Base-by-base conservation (phyloP, 129 eudicot species). In the Ambrosia trifida region DNA sequence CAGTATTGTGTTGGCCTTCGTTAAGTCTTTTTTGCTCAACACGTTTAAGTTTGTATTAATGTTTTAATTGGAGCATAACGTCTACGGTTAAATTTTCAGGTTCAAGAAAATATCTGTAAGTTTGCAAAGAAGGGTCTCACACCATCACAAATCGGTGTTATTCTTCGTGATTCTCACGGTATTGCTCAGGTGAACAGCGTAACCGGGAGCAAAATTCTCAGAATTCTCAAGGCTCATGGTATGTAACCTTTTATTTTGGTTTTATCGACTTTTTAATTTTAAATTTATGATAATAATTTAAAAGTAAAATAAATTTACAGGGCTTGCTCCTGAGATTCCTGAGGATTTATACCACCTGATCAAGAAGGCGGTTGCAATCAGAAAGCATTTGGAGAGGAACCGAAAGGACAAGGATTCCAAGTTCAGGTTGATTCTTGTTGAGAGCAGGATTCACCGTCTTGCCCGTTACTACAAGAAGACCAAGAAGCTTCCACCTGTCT, bases 381-480 rank as follows among this genome's bases (percentile, higher is more conserved):
- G 90, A 63, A 82, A 85, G 83, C 90, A 85, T 33, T 73, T 85
- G 82, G 90, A 85, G 73, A 82, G 90, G 79, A 85, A 85, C 79
- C 74, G 87, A 78, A 85, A 85, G 75, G 90, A 85, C 58, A 85
- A 85, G 71, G 90, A 85, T 46, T 82, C 85, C 35, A 82, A 85
- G 49, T 85, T 85, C 50, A 82, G 90, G 72, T 68, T 85, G 85
- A 85, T 85, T 74, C 80, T 85, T 51, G 90, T 85, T 33, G 87
- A 85, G 83, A 85, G 90, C 75, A 85, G 90, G 79, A 85, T 85
- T 59, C 90, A 85, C 18, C 76, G 87, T 11, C 86, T 85, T 52
- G 90, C 90, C 11, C 87, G 90, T 13, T 85, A 85, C 83, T 85
- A 85, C 77, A 82, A 85, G 85, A 85, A 85, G 81, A 82, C 87